phyloP scores from a whole-genome alignment of 257 asterid genomes.

The Nicotiana noctiflora region DNA sequence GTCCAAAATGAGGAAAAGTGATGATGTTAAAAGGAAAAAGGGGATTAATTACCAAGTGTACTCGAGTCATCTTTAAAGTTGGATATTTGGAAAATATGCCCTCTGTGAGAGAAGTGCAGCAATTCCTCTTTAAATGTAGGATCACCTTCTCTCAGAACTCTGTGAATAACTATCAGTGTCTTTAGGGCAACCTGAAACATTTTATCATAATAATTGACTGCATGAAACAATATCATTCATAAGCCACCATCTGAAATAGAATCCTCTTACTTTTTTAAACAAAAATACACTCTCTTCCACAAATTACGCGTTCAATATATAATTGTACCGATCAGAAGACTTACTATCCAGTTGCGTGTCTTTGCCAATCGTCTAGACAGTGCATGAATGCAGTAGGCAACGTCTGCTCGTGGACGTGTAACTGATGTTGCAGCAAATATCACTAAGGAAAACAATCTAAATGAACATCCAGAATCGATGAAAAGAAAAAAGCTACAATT shows the following conservation, averaged over 20 bases:
- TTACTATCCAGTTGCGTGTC: conserved; percentile 80
- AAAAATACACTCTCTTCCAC: neutral
- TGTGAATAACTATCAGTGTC: conserved; percentile 70
- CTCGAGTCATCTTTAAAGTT: conserved; percentile 88
- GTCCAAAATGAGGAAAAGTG: neutral
- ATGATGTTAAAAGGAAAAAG: neutral
- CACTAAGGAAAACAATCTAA: conserved; percentile 24
- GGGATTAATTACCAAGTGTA: conserved; percentile 44
- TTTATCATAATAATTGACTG: neutral
- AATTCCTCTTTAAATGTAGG: conserved; percentile 71
- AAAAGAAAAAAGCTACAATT: neutral
- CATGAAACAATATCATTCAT: neutral
- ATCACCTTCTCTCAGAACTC: conserved; percentile 83
- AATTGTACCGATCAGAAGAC: too few species aligned
- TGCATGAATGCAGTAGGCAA: conserved; percentile 84
- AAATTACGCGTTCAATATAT: neutral
- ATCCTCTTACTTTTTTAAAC: too few species aligned
- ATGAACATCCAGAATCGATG: neutral
- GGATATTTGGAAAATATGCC: conserved; percentile 55
- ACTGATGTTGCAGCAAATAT: conserved; percentile 55
- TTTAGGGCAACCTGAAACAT: conserved; percentile 70
- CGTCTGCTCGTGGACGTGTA: conserved; percentile 84
- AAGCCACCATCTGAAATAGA: neutral
- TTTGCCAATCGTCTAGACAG: conserved; percentile 67
- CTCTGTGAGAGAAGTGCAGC: conserved; percentile 52